Evolutionary conservation across 164 flowering plant species (phyloP), one percentile per base, ranked within the genome.

Genomic region (Macadamia tetraphylla): DNA sequence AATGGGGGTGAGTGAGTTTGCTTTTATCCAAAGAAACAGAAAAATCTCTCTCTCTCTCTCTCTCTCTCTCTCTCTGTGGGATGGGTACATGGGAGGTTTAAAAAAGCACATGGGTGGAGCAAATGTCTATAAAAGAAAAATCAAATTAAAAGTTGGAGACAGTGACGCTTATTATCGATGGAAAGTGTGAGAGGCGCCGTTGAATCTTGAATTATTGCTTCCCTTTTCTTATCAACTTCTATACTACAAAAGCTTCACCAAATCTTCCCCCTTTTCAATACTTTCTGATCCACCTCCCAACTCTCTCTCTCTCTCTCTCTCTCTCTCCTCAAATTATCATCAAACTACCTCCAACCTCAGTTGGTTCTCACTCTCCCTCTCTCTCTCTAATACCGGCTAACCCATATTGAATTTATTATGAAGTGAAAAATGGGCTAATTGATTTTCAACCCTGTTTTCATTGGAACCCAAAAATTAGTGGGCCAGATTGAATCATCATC

Each of bases 121-220:
- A 65, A 18, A 53, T 32, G 59, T n/a, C 18, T 6, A 29, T 30
- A 53, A 58, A 63, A 35, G 5, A 63, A 31, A 56, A 17, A 43
- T 63, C 55, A 64, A 58, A 30, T 9, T 30, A 70, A 70, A 62
- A 63, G 67, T 58, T 70, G 53, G 18, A 56, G 57, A 70, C 29
- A 44, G 12, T 12, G 68, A 65, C 53, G 66, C 53, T 53, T 69
- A 29, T 58, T 53, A 58, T 32, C 40, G 71, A 35, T 63, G 62
- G 65, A 61, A 63, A 70, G 7, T 6, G 67, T 23, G 67, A 44
- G 65, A 64, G 67, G 73, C 48, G 63, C 68, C 62, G 49, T 65
- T 59, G 58, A 63, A 69, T 69, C 52, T 71, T 59, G 58, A 63
- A 69, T 69, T 61, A 61, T 63, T 57, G 44, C 31, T 6, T 32